A percentile compares a stretch with the other conserved stretches of the same genome.
phyloP scores from a whole-genome alignment of 331 rosid genomes.

The Saraca asoca region DNA sequence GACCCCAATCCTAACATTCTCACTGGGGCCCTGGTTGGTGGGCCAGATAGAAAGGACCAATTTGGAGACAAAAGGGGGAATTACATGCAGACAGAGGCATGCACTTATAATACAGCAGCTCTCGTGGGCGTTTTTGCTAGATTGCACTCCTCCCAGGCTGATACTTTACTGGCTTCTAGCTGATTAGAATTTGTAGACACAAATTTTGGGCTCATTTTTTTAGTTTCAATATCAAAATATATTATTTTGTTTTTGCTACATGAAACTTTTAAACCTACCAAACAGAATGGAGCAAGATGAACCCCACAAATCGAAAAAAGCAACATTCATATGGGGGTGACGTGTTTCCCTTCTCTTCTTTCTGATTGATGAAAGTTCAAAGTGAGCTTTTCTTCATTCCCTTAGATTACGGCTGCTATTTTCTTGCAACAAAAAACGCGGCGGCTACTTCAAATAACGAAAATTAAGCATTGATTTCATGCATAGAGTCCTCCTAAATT shows the following conservation, averaged over 20 bases:
- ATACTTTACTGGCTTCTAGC: constrained; percentile 29
- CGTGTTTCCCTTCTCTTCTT: too few species aligned
- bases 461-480: constrained; percentile 39
- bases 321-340: not conserved
- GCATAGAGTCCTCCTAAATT: constrained; percentile 23
- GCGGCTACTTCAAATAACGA: constrained; percentile 28
- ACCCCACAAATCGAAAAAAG: constrained; percentile 27
- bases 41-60: constrained; percentile 58
- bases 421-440: constrained; percentile 19
- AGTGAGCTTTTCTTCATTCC: not conserved
- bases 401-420: constrained; percentile 31
- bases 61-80: constrained; percentile 64
- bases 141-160: constrained; percentile 32
- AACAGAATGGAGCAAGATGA: too few species aligned
- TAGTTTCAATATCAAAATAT: too few species aligned
- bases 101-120: constrained; percentile 79
- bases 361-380: too few species aligned
- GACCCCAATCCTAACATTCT: constrained; percentile 64
- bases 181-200: constrained; percentile 1
- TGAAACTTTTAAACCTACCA: too few species aligned
- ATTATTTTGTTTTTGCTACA: too few species aligned
- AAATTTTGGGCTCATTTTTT: not conserved
- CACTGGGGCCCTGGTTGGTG: constrained; percentile 78
- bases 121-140: constrained; percentile 74
- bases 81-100: constrained; percentile 78